These are phyloP conservation scores for Penicillium sp. DNA, from an alignment of 2,329 filamentous ascomycete genomes.

Conservation along the genomic window DNA sequence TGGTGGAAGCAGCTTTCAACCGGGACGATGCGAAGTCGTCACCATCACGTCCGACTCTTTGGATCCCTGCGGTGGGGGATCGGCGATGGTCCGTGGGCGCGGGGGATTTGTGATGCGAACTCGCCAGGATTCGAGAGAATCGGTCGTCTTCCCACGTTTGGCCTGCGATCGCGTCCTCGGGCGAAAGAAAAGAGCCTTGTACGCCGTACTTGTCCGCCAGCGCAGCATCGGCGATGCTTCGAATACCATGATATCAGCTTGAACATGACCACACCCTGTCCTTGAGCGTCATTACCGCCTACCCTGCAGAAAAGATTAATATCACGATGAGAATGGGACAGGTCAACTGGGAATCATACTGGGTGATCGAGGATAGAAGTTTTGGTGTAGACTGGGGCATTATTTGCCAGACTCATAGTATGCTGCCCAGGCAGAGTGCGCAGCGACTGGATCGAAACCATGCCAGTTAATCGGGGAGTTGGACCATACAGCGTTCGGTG, in stretches of 20 bases:
- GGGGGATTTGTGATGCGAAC: constrained; percentile 59
- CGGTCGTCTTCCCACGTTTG: no score
- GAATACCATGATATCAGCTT: constrained; percentile 46
- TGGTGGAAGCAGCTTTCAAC: neutral
- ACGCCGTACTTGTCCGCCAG: constrained; percentile 47
- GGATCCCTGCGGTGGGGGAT: neutral
- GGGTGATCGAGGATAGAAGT: neutral
- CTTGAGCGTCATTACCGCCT: no score
- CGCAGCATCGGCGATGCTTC: constrained; percentile 51
- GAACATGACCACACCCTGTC: no score
- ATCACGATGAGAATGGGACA: no score
- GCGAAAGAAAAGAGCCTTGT: constrained; percentile 45
- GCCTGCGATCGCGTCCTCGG: no score
- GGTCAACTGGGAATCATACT: no score
- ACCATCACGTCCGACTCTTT: neutral
- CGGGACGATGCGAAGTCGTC: neutral
- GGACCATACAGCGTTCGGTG: constrained; percentile 48
- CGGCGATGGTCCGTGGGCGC: constrained; percentile 4
- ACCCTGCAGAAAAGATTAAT: no score
- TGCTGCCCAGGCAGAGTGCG: no score
- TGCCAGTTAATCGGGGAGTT: constrained; percentile 1
- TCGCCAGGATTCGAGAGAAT: no score
- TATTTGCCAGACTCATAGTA: no score
- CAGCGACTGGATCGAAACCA: neutral
- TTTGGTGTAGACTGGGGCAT: neutral